Evolutionary conservation across 1,139 yeast genomes (phyloP).

Genomic region (Groenewaldozyma sp.): DNA sequence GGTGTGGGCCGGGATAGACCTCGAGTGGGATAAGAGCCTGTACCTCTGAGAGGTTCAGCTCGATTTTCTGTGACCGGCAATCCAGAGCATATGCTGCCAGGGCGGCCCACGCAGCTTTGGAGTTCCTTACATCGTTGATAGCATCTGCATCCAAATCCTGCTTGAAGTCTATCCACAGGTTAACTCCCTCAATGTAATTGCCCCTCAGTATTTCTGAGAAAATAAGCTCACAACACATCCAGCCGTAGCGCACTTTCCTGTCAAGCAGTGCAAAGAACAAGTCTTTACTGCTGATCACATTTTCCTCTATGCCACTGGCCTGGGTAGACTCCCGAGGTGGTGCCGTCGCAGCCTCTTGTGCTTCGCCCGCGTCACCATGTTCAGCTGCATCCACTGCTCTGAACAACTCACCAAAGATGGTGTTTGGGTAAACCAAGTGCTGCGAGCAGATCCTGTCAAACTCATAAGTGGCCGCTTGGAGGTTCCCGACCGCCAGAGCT

Average conservation of each 20-base stretch:
- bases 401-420: conserved; percentile 1
- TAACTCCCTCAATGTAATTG: conserved; percentile 22
- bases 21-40: neutral
- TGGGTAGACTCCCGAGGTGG: no score
- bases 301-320: neutral
- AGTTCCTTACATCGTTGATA: conserved; percentile 17
- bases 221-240: conserved; percentile 21
- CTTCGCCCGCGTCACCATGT: neutral
- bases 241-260: conserved; percentile 11
- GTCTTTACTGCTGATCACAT: conserved; percentile 1
- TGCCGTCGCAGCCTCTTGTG: neutral
- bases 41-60: neutral
- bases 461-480: conserved; percentile 3
- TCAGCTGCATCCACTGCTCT: neutral
- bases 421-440: conserved; percentile 1
- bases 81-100: conserved; percentile 19
- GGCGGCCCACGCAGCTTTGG: conserved; percentile 22
- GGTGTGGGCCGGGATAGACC: neutral
- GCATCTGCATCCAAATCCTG: conserved; percentile 19
- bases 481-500: neutral
- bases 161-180: conserved; percentile 27
- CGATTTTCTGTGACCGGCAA: conserved; percentile 1
- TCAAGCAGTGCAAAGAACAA: conserved; percentile 2
- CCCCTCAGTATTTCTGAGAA: conserved; percentile 19
- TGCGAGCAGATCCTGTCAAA: conserved; percentile 3